A percentile compares a stretch with the other conserved stretches of the same genome.
Conservation (phyloP, 371 early-diverging fungal genomes). For the Mortierella sp. region DNA sequence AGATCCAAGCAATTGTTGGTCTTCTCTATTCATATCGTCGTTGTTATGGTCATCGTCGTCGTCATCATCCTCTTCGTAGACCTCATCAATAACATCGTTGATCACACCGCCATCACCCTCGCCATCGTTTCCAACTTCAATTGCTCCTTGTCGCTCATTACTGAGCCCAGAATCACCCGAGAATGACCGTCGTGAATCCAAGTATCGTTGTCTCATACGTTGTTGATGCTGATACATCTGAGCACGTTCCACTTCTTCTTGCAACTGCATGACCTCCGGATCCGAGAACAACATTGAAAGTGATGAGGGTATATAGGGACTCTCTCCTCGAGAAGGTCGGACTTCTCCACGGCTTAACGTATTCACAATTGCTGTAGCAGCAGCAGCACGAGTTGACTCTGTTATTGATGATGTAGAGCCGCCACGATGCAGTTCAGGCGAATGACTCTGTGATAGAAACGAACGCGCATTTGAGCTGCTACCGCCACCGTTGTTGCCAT, state of each 20-base stretch:
- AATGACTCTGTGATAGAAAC: neutral
- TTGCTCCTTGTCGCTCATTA: neutral
- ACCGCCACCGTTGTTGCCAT: neutral
- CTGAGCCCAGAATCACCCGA: constrained; percentile 9
- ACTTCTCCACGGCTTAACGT: constrained; percentile 13
- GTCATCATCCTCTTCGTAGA: neutral
- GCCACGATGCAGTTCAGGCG: neutral
- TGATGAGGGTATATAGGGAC: constrained; percentile 49
- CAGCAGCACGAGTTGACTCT: constrained; percentile 40
- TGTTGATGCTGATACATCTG: constrained; percentile 25
- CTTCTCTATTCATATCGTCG: neutral
- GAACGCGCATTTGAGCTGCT: constrained; percentile 4
- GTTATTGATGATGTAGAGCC: constrained; percentile 10
- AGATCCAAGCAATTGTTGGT: neutral
- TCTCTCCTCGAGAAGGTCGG: constrained; percentile 22
- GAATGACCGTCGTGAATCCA: constrained; percentile 17
- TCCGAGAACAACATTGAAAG: constrained; percentile 51
- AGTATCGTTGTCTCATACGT: constrained; percentile 17
- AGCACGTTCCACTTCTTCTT: constrained; percentile 28
- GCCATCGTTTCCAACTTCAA: neutral
- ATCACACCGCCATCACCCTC: neutral
- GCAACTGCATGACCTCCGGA: constrained; percentile 42
- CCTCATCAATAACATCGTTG: neutral
- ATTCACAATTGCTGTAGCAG: constrained; percentile 30
- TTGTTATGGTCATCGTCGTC: neutral